Evolutionary conservation across 352 stramenopile genomes (phyloP).

Genomic region (Globisporangium abappressorium): DNA sequence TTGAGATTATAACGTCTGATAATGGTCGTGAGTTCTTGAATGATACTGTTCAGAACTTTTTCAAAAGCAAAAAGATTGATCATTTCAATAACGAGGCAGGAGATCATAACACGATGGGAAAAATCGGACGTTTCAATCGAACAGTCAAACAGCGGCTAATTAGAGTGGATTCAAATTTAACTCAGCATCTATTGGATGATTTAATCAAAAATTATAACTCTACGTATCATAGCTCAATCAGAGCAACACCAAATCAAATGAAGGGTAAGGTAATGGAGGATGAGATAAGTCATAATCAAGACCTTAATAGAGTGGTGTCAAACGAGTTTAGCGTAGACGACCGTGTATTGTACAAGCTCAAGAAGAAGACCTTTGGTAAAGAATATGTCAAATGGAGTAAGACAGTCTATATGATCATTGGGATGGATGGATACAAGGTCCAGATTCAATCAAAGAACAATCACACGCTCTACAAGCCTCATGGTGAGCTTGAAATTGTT

Average conservation of each 20-base stretch:
- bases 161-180: too few relatives aligned
- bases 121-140: constrained; percentile 44
- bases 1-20: constrained; percentile 26
- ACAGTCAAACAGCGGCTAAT: constrained; percentile 35
- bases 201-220: constrained; percentile 14
- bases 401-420: background rate
- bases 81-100: constrained; percentile 39
- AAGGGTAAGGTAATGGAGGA: background rate
- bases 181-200: too few relatives aligned
- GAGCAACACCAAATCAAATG: background rate
- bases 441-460: constrained; percentile 3
- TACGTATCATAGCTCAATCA: background rate
- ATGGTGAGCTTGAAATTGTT: background rate
- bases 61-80: constrained; percentile 31
- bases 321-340: background rate
- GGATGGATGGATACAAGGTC: background rate
- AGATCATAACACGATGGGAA: constrained; percentile 38
- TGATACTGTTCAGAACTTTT: constrained; percentile 17
- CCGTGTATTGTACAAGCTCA: background rate
- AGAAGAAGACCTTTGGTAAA: background rate
- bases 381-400: background rate
- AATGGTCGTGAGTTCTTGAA: constrained; percentile 43
- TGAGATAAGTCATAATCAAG: background rate
- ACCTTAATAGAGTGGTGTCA: background rate
- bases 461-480: background rate